Evolutionary conservation across 2,329 filamentous ascomycete species (phyloP).

Genomic region (Aquanectria penicillioides): DNA sequence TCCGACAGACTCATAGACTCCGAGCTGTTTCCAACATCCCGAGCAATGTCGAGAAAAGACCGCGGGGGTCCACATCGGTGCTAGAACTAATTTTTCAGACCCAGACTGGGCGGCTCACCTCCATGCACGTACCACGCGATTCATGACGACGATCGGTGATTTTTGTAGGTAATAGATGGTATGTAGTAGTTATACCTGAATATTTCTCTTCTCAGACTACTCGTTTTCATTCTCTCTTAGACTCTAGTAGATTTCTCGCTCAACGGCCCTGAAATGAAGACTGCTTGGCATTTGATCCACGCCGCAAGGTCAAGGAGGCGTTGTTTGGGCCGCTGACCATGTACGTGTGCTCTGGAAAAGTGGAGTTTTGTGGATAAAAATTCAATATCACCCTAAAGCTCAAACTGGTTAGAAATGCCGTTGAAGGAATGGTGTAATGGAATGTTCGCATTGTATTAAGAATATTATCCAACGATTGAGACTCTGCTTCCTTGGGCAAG

Average conservation of each 20-base stretch:
- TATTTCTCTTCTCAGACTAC: no score
- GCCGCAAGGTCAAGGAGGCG: neutral
- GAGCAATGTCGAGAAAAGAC: constrained; percentile 24
- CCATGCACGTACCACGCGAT: constrained; percentile 2
- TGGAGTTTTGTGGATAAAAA: constrained; percentile 10
- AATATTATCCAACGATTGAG: no score
- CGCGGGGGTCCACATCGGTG: constrained; percentile 12
- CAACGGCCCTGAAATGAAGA: neutral
- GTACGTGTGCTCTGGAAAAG: constrained; percentile 3
- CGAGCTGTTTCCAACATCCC: constrained; percentile 12
- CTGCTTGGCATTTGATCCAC: neutral
- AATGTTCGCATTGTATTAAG: no score
- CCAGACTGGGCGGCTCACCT: constrained; percentile 6
- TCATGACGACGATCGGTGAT: neutral
- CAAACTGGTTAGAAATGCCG: no score
- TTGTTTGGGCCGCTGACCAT: neutral
- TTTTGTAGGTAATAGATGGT: neutral
- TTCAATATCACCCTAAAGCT: constrained; percentile 3
- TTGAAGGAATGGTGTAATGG: no score
- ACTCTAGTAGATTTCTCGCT: no score
- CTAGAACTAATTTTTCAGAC: constrained; percentile 2
- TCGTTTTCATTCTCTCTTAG: neutral
- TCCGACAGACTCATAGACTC: neutral
- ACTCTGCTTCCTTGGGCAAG: neutral
- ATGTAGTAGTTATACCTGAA: neutral